phyloP scores from a whole-genome alignment of 1,284 basidiomycete species.

The Apiotrichum veenhuisii region DNA sequence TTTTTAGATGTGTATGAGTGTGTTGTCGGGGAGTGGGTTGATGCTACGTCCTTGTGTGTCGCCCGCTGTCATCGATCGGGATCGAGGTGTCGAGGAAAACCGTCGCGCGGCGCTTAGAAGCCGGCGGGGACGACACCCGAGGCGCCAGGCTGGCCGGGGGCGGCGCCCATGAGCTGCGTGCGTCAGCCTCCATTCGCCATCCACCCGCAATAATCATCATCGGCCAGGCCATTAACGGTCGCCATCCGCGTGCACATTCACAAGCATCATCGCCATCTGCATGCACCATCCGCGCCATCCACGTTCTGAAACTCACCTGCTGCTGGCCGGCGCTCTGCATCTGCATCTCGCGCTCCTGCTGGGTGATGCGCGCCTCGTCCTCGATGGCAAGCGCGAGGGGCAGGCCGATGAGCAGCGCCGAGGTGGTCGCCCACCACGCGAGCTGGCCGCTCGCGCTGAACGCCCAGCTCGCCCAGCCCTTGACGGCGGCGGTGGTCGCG shows the following conservation, averaged over 20 bases:
- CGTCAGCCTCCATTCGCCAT: background rate
- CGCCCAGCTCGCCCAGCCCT: constrained; percentile 59
- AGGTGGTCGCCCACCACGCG: constrained; percentile 93
- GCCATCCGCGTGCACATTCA: background rate
- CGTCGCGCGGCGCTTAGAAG: constrained; percentile 12
- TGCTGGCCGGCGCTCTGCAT: constrained; percentile 89
- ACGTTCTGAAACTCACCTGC: constrained; percentile 58
- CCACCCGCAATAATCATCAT: no score
- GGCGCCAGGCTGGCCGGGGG: constrained; percentile 6
- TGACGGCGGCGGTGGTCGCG: constrained; percentile 60
- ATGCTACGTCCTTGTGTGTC: background rate
- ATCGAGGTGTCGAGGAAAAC: background rate
- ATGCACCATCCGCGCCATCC: background rate
- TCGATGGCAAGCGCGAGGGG: constrained; percentile 90
- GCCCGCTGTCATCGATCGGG: background rate
- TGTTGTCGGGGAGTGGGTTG: background rate
- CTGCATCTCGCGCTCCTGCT: constrained; percentile 91
- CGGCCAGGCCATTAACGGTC: no score
- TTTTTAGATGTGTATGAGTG: no score
- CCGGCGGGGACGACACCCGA: constrained; percentile 17
- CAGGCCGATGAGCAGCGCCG: constrained; percentile 84
- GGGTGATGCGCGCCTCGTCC: constrained; percentile 89
- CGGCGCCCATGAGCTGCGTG: constrained; percentile 18
- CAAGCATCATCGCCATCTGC: no score
- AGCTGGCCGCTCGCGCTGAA: constrained; percentile 69